phyloP scores from a whole-genome alignment of 2,329 filamentous ascomycete species.

The Pyrenophora teres region DNA sequence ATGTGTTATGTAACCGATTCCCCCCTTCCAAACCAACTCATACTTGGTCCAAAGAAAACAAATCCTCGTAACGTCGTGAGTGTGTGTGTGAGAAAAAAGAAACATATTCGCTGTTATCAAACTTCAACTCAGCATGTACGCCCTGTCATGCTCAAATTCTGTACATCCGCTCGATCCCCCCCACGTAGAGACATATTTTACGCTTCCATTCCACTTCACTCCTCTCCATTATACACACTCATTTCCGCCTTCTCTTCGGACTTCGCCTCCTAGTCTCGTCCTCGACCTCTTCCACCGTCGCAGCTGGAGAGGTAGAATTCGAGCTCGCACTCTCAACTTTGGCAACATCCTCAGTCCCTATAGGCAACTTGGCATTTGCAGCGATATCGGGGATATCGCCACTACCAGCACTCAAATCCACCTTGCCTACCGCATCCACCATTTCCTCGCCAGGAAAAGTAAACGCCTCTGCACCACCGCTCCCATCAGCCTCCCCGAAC shows the following conservation, averaged over 20 bases:
- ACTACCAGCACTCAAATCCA: not conserved
- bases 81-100: too few species aligned
- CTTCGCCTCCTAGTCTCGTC: constrained; percentile 36
- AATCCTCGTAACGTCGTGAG: too few species aligned
- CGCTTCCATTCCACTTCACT: too few species aligned
- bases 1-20: too few species aligned
- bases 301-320: constrained; percentile 46
- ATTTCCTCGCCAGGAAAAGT: constrained; percentile 9
- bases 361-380: not conserved
- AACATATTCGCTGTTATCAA: too few species aligned
- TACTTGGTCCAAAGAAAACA: too few species aligned
- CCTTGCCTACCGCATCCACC: not conserved
- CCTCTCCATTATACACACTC: too few species aligned
- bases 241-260: constrained; percentile 41
- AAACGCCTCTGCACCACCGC: constrained; percentile 1
- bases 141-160: not conserved
- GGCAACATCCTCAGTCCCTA: not conserved
- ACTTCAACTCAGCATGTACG: too few species aligned
- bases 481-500: constrained; percentile 11
- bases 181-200: too few species aligned
- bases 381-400: not conserved
- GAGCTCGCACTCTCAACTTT: constrained; percentile 50
- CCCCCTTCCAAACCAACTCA: too few species aligned
- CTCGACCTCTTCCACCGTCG: constrained; percentile 45
- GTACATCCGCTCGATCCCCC: too few species aligned